Conservation (phyloP, 805 yeast genomes). For the Candida sphagnicola region DNA sequence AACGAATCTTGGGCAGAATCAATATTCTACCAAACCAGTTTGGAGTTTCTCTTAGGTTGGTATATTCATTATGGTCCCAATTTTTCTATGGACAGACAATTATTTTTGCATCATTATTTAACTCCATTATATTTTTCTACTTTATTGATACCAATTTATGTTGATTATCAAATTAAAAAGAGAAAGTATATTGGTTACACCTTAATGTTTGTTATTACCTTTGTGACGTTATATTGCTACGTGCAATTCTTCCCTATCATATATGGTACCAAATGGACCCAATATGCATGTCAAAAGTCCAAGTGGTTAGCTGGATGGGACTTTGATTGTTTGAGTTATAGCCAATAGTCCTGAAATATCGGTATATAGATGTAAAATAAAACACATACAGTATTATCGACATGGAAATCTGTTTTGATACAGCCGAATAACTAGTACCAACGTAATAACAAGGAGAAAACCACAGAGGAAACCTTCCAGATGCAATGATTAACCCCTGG, state of each 20-base stretch:
- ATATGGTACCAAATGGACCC: conserved; percentile 46
- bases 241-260: conserved; percentile 36
- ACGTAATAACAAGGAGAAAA: too few relatives aligned
- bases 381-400: too few relatives aligned
- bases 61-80: conserved; percentile 56
- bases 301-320: conserved; percentile 42
- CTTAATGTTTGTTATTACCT: conserved; percentile 15
- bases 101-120: conserved; percentile 45
- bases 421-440: too few relatives aligned
- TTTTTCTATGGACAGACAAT: conserved; percentile 34
- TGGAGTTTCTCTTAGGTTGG: conserved; percentile 54
- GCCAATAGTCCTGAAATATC: not conserved
- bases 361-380: too few relatives aligned
- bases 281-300: conserved; percentile 31
- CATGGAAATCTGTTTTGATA: too few relatives aligned
- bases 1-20: conserved; percentile 10
- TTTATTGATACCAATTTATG: conserved; percentile 38
- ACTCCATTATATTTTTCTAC: conserved; percentile 49
- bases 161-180: conserved; percentile 37
- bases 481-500: conserved; percentile 14
- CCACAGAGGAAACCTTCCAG: too few relatives aligned
- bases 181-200: conserved; percentile 21
- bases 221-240: conserved; percentile 22
- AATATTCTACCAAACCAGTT: conserved; percentile 16
- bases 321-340: conserved; percentile 32